Conservation (phyloP, 306 rosid species). For the Vicia villosa region DNA sequence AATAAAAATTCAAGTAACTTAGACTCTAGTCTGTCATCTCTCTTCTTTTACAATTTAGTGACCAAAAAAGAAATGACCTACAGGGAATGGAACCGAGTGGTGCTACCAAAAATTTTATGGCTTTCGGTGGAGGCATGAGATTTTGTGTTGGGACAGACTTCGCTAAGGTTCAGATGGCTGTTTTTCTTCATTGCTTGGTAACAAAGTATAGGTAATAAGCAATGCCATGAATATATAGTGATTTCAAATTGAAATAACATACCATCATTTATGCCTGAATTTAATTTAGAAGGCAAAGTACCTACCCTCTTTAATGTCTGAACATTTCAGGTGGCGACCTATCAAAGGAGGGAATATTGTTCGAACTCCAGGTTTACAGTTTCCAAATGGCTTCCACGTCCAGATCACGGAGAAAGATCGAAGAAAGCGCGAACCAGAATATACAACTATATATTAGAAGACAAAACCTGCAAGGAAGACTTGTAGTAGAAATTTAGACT, state of each 20-base stretch:
- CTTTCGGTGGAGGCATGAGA: slow-evolving; percentile 99
- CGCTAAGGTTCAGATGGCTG: slow-evolving; percentile 93
- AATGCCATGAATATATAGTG: background rate
- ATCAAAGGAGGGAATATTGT: slow-evolving; percentile 76
- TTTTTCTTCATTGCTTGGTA: slow-evolving; percentile 83
- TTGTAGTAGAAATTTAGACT: slow-evolving; percentile 27
- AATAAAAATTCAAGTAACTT: slow-evolving; percentile 13
- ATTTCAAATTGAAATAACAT: slow-evolving; percentile 9
- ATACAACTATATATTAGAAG: slow-evolving; percentile 32
- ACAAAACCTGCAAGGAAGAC: slow-evolving; percentile 13
- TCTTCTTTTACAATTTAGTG: slow-evolving; percentile 23
- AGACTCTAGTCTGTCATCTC: background rate
- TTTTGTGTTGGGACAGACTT: slow-evolving; percentile 97
- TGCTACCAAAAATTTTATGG: slow-evolving; percentile 86
- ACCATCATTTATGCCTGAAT: background rate
- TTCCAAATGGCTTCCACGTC: slow-evolving; percentile 77
- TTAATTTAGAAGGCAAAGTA: slow-evolving; percentile 8
- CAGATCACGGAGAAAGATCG: slow-evolving; percentile 54
- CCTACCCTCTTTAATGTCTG: slow-evolving; percentile 30
- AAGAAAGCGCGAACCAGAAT: slow-evolving; percentile 32
- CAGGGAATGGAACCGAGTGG: slow-evolving; percentile 73
- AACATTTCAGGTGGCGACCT: slow-evolving; percentile 55
- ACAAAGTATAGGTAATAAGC: slow-evolving; percentile 74
- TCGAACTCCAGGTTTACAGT: slow-evolving; percentile 76
- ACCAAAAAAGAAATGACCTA: slow-evolving; percentile 18